Percentiles rank a stretch among this genome's conserved stretches.
Conservation (phyloP, 2,329 filamentous ascomycete species). For the Diaporthe sp. region DNA sequence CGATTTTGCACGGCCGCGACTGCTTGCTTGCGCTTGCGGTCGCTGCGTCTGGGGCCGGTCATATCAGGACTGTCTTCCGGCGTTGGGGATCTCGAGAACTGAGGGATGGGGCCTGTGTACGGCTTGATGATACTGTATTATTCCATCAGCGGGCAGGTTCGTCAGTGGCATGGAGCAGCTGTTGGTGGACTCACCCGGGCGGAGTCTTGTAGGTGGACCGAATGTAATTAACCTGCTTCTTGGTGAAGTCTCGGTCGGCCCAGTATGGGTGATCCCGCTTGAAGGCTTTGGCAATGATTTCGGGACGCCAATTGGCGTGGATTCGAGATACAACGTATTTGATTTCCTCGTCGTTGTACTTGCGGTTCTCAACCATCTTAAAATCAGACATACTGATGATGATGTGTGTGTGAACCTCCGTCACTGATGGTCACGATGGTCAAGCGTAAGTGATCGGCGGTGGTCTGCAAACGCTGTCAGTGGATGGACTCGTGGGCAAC, state of each 20-base stretch:
- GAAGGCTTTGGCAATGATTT: slow-evolving; percentile 37
- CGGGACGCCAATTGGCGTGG: slow-evolving; percentile 21
- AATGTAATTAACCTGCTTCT: slow-evolving; percentile 40
- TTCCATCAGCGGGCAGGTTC: not conserved
- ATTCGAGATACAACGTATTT: slow-evolving; percentile 34
- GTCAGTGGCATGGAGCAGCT: too few species aligned
- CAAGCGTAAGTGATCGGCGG: not conserved
- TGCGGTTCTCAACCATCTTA: slow-evolving; percentile 38
- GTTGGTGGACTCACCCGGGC: slow-evolving; percentile 25
- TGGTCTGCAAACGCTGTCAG: not conserved
- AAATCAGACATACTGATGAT: slow-evolving; percentile 6
- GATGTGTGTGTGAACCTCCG: not conserved
- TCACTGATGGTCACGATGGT: not conserved
- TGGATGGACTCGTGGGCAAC: not conserved
- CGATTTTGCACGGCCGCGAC: too few species aligned
- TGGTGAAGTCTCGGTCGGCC: slow-evolving; percentile 27
- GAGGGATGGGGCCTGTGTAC: slow-evolving; percentile 33
- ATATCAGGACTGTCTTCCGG: not conserved
- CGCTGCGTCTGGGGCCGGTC: not conserved
- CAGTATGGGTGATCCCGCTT: slow-evolving; percentile 35
- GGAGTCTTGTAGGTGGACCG: slow-evolving; percentile 24
- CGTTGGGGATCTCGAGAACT: slow-evolving; percentile 21
- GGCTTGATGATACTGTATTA: slow-evolving; percentile 11
- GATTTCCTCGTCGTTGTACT: slow-evolving; percentile 39
- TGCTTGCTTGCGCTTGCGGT: not conserved